Conservation (phyloP, 2,329 filamentous ascomycete genomes). For the Plectosphaerella plurivora region DNA sequence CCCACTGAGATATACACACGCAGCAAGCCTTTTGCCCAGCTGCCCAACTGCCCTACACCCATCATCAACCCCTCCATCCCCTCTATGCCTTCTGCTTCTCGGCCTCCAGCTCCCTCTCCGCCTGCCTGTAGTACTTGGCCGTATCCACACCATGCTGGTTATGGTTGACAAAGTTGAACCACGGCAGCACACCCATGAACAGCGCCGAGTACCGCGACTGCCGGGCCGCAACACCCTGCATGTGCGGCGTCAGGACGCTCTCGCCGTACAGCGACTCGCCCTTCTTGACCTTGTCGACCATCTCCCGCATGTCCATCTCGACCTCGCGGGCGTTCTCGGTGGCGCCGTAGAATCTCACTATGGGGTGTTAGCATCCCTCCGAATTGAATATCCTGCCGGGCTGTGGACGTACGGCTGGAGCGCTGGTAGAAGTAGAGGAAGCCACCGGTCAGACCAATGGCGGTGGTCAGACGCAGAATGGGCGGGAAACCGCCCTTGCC, state of each 20-base stretch:
- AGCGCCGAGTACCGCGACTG: slow-evolving; percentile 90
- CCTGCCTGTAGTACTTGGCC: slow-evolving; percentile 95
- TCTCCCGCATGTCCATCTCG: slow-evolving; percentile 96
- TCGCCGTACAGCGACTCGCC: slow-evolving; percentile 87
- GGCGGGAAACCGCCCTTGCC: slow-evolving; percentile 78
- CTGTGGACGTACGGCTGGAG: slow-evolving; percentile 65
- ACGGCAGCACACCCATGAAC: slow-evolving; percentile 80
- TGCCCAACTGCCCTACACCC: not conserved
- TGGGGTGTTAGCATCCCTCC: not conserved
- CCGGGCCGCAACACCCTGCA: slow-evolving; percentile 88
- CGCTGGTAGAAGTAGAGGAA: slow-evolving; percentile 83
- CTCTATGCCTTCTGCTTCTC: slow-evolving; percentile 39
- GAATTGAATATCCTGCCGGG: not conserved
- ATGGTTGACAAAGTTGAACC: slow-evolving; percentile 99
- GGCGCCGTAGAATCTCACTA: slow-evolving; percentile 94
- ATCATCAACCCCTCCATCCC: not conserved
- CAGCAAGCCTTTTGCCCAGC: not conserved
- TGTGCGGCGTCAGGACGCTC: slow-evolving; percentile 73
- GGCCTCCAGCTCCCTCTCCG: slow-evolving; percentile 86
- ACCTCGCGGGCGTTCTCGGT: slow-evolving; percentile 88
- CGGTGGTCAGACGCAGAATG: slow-evolving; percentile 73
- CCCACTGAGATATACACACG: not conserved
- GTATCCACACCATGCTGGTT: slow-evolving; percentile 94
- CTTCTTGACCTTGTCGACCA: slow-evolving; percentile 93
- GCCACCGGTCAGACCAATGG: slow-evolving; percentile 69